These are phyloP conservation scores for Trichoderma arundinaceum DNA, from an alignment of 2,329 filamentous ascomycete genomes.

Conservation along the genomic window DNA sequence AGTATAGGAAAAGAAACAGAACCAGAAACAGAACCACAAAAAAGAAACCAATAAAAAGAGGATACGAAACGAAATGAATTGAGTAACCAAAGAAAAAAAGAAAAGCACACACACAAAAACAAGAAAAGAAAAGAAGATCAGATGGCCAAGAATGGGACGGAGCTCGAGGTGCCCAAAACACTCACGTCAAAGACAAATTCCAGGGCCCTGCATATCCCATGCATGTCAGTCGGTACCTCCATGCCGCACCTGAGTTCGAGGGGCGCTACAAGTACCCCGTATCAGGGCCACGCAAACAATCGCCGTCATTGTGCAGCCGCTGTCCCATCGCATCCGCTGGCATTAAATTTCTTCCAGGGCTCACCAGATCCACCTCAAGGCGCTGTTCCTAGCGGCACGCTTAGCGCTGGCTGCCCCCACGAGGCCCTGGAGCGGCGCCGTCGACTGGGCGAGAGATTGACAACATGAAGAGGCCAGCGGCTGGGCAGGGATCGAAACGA, in stretches of 20 bases:
- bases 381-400: conserved; percentile 22
- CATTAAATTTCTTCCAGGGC: not conserved
- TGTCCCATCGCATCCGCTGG: conserved; percentile 19
- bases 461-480: not conserved
- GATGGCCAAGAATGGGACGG: conserved; percentile 8
- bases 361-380: conserved; percentile 27
- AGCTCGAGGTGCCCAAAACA: conserved; percentile 6
- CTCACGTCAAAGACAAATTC: not conserved
- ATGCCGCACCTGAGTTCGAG: conserved; percentile 18
- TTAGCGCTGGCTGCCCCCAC: conserved; percentile 5
- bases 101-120: not conserved
- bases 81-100: not conserved
- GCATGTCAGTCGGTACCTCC: not conserved
- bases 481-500: conserved; percentile 7
- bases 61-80: conserved; percentile 20
- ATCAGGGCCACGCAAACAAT: conserved; percentile 6
- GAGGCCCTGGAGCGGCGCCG: conserved; percentile 1
- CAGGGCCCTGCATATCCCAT: not conserved
- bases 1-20: not conserved
- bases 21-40: conserved; percentile 6
- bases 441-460: conserved; percentile 27
- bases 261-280: conserved; percentile 1
- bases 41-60: conserved; percentile 14
- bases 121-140: conserved; percentile 20
- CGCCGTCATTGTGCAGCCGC: conserved; percentile 11